phyloP scores from a whole-genome alignment of 2,329 filamentous ascomycete species.

The Clonostachys sp. region DNA sequence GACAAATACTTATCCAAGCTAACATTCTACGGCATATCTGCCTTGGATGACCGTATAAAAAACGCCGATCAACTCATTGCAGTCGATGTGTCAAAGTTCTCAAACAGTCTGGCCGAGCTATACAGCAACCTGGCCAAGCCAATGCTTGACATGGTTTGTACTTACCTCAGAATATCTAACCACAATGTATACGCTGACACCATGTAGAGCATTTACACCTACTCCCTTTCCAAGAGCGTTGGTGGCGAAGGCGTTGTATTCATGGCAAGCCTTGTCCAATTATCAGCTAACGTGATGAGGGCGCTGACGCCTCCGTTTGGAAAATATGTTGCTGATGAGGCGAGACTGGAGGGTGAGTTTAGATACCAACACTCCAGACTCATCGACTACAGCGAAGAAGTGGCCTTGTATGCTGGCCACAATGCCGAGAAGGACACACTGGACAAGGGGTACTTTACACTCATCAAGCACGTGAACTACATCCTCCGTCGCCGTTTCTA shows the following conservation, averaged over 20 bases:
- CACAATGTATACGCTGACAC: constrained; percentile 12
- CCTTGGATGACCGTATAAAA: constrained; percentile 95
- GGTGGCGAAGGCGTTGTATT: constrained; percentile 93
- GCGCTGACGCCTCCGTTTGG: constrained; percentile 93
- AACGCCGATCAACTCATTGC: constrained; percentile 97
- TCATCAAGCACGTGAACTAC: constrained; percentile 98
- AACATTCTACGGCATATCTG: constrained; percentile 95
- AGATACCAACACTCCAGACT: constrained; percentile 90
- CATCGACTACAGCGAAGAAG: constrained; percentile 94
- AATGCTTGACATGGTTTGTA: constrained; percentile 76
- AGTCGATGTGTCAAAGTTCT: constrained; percentile 94
- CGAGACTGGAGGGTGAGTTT: constrained; percentile 91
- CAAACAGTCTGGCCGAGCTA: constrained; percentile 87
- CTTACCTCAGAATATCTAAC: not conserved
- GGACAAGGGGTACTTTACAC: constrained; percentile 97
- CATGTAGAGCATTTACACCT: constrained; percentile 77
- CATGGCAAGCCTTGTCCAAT: constrained; percentile 89
- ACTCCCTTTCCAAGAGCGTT: constrained; percentile 88
- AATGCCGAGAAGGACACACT: constrained; percentile 93
- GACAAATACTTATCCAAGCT: constrained; percentile 95
- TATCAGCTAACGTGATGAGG: constrained; percentile 90
- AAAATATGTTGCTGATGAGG: constrained; percentile 96
- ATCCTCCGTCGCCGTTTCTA: constrained; percentile 88
- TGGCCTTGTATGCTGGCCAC: constrained; percentile 88
- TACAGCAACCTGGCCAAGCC: constrained; percentile 97